Evolutionary conservation across 1,139 yeast species (phyloP), one percentile per base, ranked within the genome.

Genomic region (Magnusiomyces fungicola): DNA sequence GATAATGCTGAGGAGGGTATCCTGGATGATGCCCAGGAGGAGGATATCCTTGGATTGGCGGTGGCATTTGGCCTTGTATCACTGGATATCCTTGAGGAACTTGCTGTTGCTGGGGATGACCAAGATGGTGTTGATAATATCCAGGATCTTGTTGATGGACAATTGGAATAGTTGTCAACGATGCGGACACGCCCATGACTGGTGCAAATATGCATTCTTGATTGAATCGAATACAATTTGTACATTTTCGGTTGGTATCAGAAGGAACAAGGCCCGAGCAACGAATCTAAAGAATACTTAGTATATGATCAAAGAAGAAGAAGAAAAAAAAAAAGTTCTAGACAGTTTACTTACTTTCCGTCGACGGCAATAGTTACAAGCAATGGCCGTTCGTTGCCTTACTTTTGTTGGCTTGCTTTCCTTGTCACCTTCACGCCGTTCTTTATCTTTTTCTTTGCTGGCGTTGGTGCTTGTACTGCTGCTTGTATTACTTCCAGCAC

Each of bases 151-250:
- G 51, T 7, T 52, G 48, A 29, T 30, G 27, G 14, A 43, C 39
- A 19, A 48, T 51, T 10, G 59, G 57, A 23, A 55, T 51, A 3
- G 56, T 49, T 14, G 57, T 45, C 23, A 58, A 50, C 12, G 61
- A 54, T n/a, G 62, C 65, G 5, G 61, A 59, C 29, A 60, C 56
- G 3, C 67, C 61, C 43, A 64, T 60, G 25, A 65, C 69, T 1
- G 69, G 69, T 10, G 65, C 61, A 52, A 64, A 65, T n/a, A 65
- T 50, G 47, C 69, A 65, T 43, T 61, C 64, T 52, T 65, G 68
- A 46, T 61, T 62, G 54, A 61, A 62, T 43, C 65, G 56, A 9
- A 55, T 53, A 52, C 69, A 65, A 49, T 65, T 65, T n/a, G 63
- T 49, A 53, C 69, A 65, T 46, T 60, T 58, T 3, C 60, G 51